A percentile compares a stretch with the other conserved stretches of the same genome.
These are phyloP conservation scores for Chaetomiaceae sp. DNA, from an alignment of 2,329 filamentous ascomycete genomes.

Conservation along the genomic window DNA sequence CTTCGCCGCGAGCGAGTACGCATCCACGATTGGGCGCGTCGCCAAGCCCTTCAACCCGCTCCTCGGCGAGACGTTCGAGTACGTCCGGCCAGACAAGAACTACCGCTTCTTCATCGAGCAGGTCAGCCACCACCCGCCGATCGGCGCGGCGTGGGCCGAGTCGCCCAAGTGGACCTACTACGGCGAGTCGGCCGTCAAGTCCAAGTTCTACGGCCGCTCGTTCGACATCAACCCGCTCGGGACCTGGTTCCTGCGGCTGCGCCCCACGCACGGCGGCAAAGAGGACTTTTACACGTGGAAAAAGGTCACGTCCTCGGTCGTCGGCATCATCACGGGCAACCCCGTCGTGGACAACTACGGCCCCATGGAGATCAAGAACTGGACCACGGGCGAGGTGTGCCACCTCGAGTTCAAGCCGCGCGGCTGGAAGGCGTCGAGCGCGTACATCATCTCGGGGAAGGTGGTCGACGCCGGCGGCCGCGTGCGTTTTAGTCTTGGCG, in stretches of 20 bases:
- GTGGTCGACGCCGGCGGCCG: conserved; percentile 75
- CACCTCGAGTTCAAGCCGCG: conserved; percentile 88
- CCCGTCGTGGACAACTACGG: conserved; percentile 98
- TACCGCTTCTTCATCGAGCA: conserved; percentile 99
- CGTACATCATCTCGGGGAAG: conserved; percentile 83
- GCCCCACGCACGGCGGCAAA: conserved; percentile 68
- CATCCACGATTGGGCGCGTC: conserved; percentile 91
- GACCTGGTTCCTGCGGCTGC: conserved; percentile 90
- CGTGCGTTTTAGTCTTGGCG: conserved; percentile 83
- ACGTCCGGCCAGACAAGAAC: conserved; percentile 90
- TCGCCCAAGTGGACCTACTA: conserved; percentile 95
- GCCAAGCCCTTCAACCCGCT: conserved; percentile 98
- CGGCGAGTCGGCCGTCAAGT: conserved; percentile 91
- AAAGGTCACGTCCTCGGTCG: conserved; percentile 95
- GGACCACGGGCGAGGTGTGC: conserved; percentile 89
- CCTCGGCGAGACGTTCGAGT: conserved; percentile 94
- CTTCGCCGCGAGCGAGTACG: conserved; percentile 94
- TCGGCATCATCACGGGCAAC: conserved; percentile 95
- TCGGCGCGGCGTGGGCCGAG: conserved; percentile 91
- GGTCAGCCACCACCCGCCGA: conserved; percentile 92
- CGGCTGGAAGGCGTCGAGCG: conserved; percentile 91
- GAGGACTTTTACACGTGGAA: conserved; percentile 97
- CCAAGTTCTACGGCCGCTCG: conserved; percentile 95
- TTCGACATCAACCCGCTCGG: conserved; percentile 96
- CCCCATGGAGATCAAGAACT: conserved; percentile 95